Evolutionary conservation across 805 yeast genomes (phyloP), one percentile per base, ranked within the genome.

Genomic region (Kodamaea nitidulidarum): DNA sequence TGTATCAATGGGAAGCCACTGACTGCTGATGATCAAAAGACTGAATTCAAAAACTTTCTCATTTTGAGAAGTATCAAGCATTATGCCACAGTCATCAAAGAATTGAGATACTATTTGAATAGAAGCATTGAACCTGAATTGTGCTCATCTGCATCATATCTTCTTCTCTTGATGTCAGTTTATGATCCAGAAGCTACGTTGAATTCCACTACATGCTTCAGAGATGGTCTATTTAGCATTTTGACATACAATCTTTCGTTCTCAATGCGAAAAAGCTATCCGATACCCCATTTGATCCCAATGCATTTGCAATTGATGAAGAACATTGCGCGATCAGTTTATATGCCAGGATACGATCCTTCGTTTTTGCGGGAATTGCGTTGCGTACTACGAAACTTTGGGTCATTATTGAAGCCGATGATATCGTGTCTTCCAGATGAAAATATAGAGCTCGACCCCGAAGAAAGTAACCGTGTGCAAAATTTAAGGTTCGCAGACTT

Each of bases 101-200:
- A 57, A n/a, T 51, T 67, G 28, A 47, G 68, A 24, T 41, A 31
- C 5, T 44, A 51, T 8, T 51, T 67, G 39, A 61, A 63, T 41
- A 44, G 39, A 18, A 56, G 60, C 46, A 39, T 44, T 15, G 55
- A 58, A 39, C 63, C 66, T 2, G 61, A 57, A 29, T 41, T 56
- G 22, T 60, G 65, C 24, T 57, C 70, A 0, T 53, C 58, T 6
- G 61, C 60, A 12, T 61, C 69, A 14, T 67, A 65, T 44, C 56
- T 67, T 26, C 50, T 67, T 32, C 55, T 64, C 37, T 47, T 66
- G 35, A 65, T 65, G 70, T 56, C 70, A 11, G 62, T 67, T 26
- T 67, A 67, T 45, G 71, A 67, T 39, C 73, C 71, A 1, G 70
- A 64, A 42, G 71, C 70, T 9, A 64, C 69, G 1, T 42, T 56